Evolutionary conservation across 1,284 basidiomycete genomes (phyloP), one percentile per base, ranked within the genome.

Genomic region (Jaminaea rosea): DNA sequence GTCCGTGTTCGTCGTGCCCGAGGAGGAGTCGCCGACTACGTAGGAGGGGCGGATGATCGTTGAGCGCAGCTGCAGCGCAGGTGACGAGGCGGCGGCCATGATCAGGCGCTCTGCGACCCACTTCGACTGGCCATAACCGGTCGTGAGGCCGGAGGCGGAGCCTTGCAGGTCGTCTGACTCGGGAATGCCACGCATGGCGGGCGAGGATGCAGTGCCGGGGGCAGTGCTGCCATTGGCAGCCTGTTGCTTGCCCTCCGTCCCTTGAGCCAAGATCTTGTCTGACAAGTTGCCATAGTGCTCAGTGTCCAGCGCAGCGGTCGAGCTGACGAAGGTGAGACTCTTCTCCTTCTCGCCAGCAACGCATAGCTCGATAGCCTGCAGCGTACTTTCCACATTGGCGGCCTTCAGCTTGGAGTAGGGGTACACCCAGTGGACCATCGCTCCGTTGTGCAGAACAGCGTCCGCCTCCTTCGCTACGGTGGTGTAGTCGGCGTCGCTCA

Each of bases 371-470:
- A 96, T 80, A 1, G 84, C 83, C 1, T 86, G 86, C 50, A 97
- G 69, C 1, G 94, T 98, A 0, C 87, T 85, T 3, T 92, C 72
- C 11, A 98, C 94, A 72, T 98, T 99, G 26, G 92, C 83, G 0
- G 85, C 80, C 15, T 92, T 86, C 31, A 99, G 80, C 75, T 86
- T 90, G 73, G 89, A 85, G 76, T 99, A 99, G 0, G 92, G 90
- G 76, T 97, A 98, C 2, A 98, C 89, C 94, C 94, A 99, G 73
- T 98, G 94, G 13, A 98, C 94, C 73, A 98, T 77, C 21, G 94
- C 94, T 42, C 94, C 94, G 67, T 99, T 99, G 75, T 98, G 94
- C 50, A 98, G 73, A 26, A 99, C 80, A 1, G 83, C 83, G 72
- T 97, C 91, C 0, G 85, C 83, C 72, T 93, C 86, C 26, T 78